Conservation (phyloP, 1,284 basidiomycete species). For the Tylopilus sp. region DNA sequence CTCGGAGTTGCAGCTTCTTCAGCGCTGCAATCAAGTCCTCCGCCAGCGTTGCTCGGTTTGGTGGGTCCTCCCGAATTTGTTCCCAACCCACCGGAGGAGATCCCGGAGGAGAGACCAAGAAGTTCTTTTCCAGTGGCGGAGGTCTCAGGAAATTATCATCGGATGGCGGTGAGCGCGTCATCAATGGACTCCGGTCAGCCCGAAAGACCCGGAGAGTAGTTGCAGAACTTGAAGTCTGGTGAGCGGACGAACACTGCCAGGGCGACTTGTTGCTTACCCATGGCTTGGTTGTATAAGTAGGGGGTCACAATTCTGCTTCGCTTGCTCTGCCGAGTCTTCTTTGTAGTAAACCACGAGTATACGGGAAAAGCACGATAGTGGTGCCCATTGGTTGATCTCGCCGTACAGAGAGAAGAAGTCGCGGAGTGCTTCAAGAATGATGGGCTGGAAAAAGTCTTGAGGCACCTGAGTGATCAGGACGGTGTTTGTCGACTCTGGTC, state of each 20-base stretch:
- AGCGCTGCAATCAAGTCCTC: conserved; percentile 85
- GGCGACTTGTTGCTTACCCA: conserved; percentile 39
- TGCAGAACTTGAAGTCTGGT: conserved; percentile 38
- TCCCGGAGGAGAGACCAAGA: conserved; percentile 97
- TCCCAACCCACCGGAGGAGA: conserved; percentile 98
- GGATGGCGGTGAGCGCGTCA: conserved; percentile 39
- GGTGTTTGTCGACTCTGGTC: conserved; percentile 56
- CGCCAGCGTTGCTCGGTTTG: conserved; percentile 83
- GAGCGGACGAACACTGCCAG: conserved; percentile 6
- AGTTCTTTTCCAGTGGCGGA: conserved; percentile 85
- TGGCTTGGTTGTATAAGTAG: conserved; percentile 51
- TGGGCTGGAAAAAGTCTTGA: conserved; percentile 63
- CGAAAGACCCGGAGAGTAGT: conserved; percentile 73
- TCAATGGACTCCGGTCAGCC: conserved; percentile 70
- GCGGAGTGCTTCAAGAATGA: conserved; percentile 62
- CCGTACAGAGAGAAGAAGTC: conserved; percentile 74
- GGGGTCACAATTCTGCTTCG: conserved; percentile 60
- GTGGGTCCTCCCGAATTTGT: conserved; percentile 86
- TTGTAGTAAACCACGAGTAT: conserved; percentile 76
- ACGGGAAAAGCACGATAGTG: conserved; percentile 74
- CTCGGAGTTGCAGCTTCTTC: conserved; percentile 50
- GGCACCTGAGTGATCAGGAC: conserved; percentile 65
- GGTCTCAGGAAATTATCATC: conserved; percentile 64
- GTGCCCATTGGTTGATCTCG: conserved; percentile 80
- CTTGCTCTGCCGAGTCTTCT: conserved; percentile 62